A percentile compares a stretch with the other conserved stretches of the same genome.
These are phyloP conservation scores for Candida glaebosa DNA, from an alignment of 805 yeast genomes.

Conservation along the genomic window DNA sequence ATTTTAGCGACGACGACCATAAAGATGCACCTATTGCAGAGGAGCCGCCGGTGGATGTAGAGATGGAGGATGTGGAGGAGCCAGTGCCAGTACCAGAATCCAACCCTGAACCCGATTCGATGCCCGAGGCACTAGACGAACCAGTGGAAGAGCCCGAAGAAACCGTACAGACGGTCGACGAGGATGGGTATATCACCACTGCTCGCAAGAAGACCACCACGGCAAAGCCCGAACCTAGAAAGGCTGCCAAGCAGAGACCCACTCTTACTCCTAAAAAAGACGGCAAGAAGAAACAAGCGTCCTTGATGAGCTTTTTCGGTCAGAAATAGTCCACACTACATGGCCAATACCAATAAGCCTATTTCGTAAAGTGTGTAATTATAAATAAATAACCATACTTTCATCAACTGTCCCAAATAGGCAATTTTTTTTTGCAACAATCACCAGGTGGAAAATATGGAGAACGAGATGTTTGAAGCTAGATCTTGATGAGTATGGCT, in stretches of 20 bases:
- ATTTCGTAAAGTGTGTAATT: not conserved
- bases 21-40: constrained; percentile 8
- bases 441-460: not conserved
- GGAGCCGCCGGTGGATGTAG: constrained; percentile 9
- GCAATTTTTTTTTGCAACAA: not conserved
- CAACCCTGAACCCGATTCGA: not conserved
- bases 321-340: constrained; percentile 19
- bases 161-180: constrained; percentile 32
- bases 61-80: constrained; percentile 8
- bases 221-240: constrained; percentile 12
- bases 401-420: constrained; percentile 1
- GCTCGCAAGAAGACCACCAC: constrained; percentile 20
- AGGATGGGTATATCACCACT: constrained; percentile 50
- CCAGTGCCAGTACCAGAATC: constrained; percentile 2
- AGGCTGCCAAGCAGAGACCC: constrained; percentile 5
- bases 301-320: constrained; percentile 48
- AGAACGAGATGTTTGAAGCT: not conserved
- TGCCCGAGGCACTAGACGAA: constrained; percentile 7
- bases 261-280: constrained; percentile 12
- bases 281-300: constrained; percentile 35
- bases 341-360: not conserved
- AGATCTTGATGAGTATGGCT: not conserved
- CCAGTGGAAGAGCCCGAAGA: constrained; percentile 7
- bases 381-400: not conserved
- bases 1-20: constrained; percentile 15